Percentiles rank a stretch among this genome's conserved stretches.
phyloP scores from a whole-genome alignment of 257 asterid species.

The Petunia secreta region DNA sequence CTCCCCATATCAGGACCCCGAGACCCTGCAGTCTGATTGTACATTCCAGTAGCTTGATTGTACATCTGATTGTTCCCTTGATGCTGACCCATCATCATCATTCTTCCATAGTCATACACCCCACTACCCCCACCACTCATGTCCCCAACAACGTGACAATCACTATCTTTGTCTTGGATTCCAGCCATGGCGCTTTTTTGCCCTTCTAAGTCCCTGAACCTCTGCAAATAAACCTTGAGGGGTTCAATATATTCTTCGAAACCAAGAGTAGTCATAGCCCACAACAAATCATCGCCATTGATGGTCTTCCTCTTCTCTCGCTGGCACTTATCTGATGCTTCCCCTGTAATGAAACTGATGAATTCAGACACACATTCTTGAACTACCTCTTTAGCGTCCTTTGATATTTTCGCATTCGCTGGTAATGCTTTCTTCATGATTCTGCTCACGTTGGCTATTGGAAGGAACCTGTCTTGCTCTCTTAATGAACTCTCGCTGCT shows the following conservation, averaged over 20 bases:
- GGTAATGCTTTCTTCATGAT: conserved; percentile 72
- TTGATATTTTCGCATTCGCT: conserved; percentile 71
- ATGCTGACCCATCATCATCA: conserved; percentile 27
- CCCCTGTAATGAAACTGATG: conserved; percentile 74
- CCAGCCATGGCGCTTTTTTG: conserved; percentile 61
- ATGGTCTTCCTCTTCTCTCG: conserved; percentile 69
- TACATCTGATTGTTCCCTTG: conserved; percentile 37
- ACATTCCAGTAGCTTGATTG: conserved; percentile 28
- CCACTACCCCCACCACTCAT: conserved; percentile 42
- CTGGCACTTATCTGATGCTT: conserved; percentile 74
- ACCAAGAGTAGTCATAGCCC: conserved; percentile 79
- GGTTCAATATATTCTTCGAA: conserved; percentile 74
- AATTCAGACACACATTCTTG: conserved; percentile 79
- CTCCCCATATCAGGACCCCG: conserved; percentile 43
- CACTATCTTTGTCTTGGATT: conserved; percentile 39
- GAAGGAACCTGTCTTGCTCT: conserved; percentile 73
- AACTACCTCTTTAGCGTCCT: conserved; percentile 71
- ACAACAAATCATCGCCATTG: conserved; percentile 68
- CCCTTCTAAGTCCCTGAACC: conserved; percentile 70
- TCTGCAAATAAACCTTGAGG: conserved; percentile 58
- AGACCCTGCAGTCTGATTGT: conserved; percentile 33
- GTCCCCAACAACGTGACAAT: conserved; percentile 37
- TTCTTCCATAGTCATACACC: conserved; percentile 34
- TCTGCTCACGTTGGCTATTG: conserved; percentile 71
- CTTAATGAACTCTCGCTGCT: conserved; percentile 49